These are phyloP conservation scores for Phytophthora cryptogea DNA, from an alignment of 352 stramenopile genomes.

Conservation along the genomic window DNA sequence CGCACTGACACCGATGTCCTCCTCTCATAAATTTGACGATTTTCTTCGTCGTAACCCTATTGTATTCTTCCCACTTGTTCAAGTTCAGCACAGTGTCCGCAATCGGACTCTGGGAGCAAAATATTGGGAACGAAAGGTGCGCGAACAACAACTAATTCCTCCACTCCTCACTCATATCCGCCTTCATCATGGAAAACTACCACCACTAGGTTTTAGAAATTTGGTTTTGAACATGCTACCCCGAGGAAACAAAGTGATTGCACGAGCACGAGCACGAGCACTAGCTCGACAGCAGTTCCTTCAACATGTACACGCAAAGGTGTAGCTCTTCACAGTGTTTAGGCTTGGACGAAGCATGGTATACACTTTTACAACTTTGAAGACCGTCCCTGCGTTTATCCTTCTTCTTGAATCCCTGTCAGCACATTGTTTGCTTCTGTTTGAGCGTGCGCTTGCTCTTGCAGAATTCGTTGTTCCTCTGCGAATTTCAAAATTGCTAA, in stretches of 20 bases:
- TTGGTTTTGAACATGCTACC: conserved; percentile 31
- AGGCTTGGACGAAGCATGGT: too few species aligned
- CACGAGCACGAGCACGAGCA: conserved; percentile 29
- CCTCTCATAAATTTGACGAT: conserved; percentile 44
- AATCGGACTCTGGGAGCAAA: conserved; percentile 31
- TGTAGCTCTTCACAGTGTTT: not conserved
- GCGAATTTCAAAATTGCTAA: conserved; percentile 29
- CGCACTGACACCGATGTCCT: conserved; percentile 7
- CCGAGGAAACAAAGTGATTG: conserved; percentile 25
- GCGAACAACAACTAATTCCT: conserved; percentile 38
- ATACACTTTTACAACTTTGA: not conserved
- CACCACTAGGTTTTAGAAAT: conserved; percentile 38
- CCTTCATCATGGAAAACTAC: conserved; percentile 36
- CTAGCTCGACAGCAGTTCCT: conserved; percentile 40
- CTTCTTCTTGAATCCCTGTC: conserved; percentile 16
- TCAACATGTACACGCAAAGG: not conserved
- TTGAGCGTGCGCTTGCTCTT: conserved; percentile 25
- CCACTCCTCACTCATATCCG: conserved; percentile 40
- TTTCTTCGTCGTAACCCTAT: conserved; percentile 46
- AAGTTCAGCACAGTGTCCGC: conserved; percentile 51
- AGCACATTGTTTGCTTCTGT: conserved; percentile 18
- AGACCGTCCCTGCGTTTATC: not conserved
- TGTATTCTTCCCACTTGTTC: conserved; percentile 52
- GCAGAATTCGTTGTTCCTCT: conserved; percentile 38
- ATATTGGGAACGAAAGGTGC: conserved; percentile 49